These are phyloP conservation scores for Euphorbia celastroides DNA, from an alignment of 441 rosid species.

Conservation along the genomic window DNA sequence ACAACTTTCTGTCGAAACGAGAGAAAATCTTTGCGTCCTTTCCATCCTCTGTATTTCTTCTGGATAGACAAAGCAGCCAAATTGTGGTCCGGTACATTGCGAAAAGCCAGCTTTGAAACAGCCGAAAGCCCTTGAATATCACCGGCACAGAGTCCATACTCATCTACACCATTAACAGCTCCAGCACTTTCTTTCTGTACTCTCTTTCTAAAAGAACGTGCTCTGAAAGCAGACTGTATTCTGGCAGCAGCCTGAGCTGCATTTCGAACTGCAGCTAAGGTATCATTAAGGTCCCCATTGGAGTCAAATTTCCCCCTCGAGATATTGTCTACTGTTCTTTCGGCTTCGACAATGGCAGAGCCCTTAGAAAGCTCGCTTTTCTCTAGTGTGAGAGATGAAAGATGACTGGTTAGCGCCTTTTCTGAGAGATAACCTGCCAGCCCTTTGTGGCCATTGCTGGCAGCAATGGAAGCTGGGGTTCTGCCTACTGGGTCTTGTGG, in stretches of 20 bases:
- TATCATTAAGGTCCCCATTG: no score
- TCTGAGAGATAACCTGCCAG: no score
- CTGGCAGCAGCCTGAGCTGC: slow-evolving; percentile 92
- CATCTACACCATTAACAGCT: slow-evolving; percentile 29
- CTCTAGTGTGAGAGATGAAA: no score
- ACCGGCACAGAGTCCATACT: slow-evolving; percentile 42
- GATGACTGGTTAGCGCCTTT: no score
- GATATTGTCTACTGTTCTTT: no score
- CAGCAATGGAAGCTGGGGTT: no score
- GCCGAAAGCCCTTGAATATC: slow-evolving; percentile 57
- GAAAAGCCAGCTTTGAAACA: slow-evolving; percentile 47
- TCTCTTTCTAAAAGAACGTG: slow-evolving; percentile 82
- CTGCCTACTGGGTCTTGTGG: no score
- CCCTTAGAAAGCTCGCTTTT: slow-evolving; percentile 25
- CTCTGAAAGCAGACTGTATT: slow-evolving; percentile 90
- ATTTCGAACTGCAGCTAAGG: slow-evolving; percentile 52
- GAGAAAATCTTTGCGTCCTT: slow-evolving; percentile 73
- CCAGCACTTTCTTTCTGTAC: slow-evolving; percentile 37
- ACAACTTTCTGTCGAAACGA: slow-evolving; percentile 75
- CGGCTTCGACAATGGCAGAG: slow-evolving; percentile 7
- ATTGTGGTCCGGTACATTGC: slow-evolving; percentile 38
- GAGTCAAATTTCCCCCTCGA: no score
- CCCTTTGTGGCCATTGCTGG: no score
- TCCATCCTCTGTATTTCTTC: slow-evolving; percentile 90
- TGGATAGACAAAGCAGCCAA: slow-evolving; percentile 84